Evolutionary conservation across 2,329 filamentous ascomycete species (phyloP), one percentile per base, ranked within the genome.

Genomic region (Penicillium verrucosum): DNA sequence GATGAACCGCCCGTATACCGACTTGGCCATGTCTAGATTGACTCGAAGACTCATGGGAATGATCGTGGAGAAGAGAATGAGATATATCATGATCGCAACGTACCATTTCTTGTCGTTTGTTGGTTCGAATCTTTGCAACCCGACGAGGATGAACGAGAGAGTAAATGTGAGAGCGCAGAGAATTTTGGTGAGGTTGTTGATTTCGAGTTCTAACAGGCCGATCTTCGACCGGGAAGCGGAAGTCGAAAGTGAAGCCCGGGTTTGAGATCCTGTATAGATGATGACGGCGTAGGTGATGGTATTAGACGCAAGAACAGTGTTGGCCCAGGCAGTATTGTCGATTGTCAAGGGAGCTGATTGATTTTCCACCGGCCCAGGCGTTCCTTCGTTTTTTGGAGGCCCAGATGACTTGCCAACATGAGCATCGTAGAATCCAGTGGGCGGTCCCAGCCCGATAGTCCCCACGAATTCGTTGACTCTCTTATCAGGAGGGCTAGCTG

Each of bases 11-110:
- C 92, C 95, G 74, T 97, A 99, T 2, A 94, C 91, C 54, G 90
- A 93, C 76, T 99, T 99, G 38, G 93, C 95, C 84, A 99, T 88
- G 70, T 99, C 94, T 18, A 99, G 81, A 70, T 99, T 99, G 65
- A 99, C 94, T 49, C 94, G 89, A 64, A 99, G 80, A 76, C 92
- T 96, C 74, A 99, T 97, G 1, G 94, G 94, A 27, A 99, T 95
- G 68, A 99, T 99, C 0, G 93, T 97, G n/a, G 93, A 97, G 79
- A 99, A 99, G 1, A 99, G 81, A 59, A 99, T 95, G 61, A 99
- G 78, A 71, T 97, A 99, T n/a, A 93, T 88, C 86, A 96, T 94
- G 67, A 97, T 96, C 62, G 95, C 93, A 64, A 97, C 86, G 73
- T 97, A 99, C 94, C 94, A 99, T 56, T 73, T 65, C 62, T 80